phyloP scores from a whole-genome alignment of 2,329 filamentous ascomycete species.

The Cladosporium colombiae region DNA sequence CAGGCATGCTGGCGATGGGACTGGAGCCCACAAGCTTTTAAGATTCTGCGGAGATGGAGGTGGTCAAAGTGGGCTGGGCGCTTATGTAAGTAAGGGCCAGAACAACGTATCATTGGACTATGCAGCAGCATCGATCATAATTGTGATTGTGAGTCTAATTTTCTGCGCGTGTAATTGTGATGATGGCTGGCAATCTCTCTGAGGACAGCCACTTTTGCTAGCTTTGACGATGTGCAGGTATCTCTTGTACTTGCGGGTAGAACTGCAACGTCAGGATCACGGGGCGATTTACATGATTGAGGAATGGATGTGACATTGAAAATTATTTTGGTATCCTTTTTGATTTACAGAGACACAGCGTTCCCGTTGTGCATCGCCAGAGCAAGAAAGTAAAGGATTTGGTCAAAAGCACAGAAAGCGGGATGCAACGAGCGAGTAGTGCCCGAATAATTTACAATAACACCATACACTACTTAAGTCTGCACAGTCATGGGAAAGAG shows the following conservation, averaged over 20 bases:
- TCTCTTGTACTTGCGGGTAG: too few species aligned
- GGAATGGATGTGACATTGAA: not conserved
- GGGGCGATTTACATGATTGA: too few species aligned
- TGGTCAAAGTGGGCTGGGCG: slow-evolving; percentile 8
- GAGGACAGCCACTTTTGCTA: not conserved
- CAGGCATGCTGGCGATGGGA: not conserved
- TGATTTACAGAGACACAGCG: not conserved
- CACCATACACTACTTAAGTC: not conserved
- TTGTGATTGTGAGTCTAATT: not conserved
- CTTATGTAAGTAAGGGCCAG: slow-evolving; percentile 4
- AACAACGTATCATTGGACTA: not conserved
- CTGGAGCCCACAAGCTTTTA: not conserved
- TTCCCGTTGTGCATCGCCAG: not conserved
- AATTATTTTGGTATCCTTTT: not conserved
- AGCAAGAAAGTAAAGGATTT: not conserved
- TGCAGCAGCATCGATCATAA: too few species aligned
- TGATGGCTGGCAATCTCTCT: not conserved
- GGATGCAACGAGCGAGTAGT: too few species aligned
- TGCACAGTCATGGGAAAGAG: not conserved
- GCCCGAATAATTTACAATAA: not conserved
- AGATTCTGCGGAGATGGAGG: not conserved
- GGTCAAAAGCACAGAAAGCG: not conserved
- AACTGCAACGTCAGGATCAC: too few species aligned
- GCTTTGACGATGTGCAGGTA: not conserved
- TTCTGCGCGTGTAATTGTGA: not conserved